These are phyloP conservation scores for Penicillium sp. DNA, from an alignment of 2,329 filamentous ascomycete species.

Conservation along the genomic window DNA sequence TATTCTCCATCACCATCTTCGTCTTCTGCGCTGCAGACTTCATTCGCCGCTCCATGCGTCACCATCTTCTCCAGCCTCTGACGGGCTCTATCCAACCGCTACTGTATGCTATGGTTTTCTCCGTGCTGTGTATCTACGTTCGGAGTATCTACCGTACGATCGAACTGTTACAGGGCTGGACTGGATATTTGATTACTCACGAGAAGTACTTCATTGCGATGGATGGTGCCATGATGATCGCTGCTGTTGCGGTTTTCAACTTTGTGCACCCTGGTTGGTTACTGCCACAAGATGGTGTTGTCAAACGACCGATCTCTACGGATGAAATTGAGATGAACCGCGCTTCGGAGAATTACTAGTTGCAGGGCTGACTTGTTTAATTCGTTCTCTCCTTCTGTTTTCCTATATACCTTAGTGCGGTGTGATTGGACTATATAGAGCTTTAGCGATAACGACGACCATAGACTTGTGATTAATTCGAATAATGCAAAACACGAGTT, in stretches of 20 bases:
- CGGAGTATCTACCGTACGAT: slow-evolving; percentile 54
- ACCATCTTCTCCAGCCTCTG: slow-evolving; percentile 19
- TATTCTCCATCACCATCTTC: slow-evolving; percentile 57
- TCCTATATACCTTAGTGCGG: not conserved
- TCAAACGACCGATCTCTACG: slow-evolving; percentile 7
- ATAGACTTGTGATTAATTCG: not conserved
- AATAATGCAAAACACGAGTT: not conserved
- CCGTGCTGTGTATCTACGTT: slow-evolving; percentile 48
- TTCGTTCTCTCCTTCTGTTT: not conserved
- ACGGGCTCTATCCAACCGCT: slow-evolving; percentile 32
- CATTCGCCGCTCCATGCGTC: slow-evolving; percentile 38
- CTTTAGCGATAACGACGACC: not conserved
- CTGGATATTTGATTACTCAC: slow-evolving; percentile 52
- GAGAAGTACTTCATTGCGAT: slow-evolving; percentile 53
- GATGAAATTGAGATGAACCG: slow-evolving; percentile 17
- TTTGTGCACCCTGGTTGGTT: slow-evolving; percentile 47
- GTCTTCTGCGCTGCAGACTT: slow-evolving; percentile 50
- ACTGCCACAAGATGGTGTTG: slow-evolving; percentile 25
- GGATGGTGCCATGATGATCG: slow-evolving; percentile 52
- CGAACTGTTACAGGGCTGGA: slow-evolving; percentile 53
- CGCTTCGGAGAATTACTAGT: not conserved
- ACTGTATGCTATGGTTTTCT: slow-evolving; percentile 43
- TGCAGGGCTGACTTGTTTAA: not conserved
- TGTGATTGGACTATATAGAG: not conserved
- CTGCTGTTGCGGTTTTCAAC: slow-evolving; percentile 49